Evolutionary conservation across 371 early-diverging fungal species (phyloP).

Genomic region (Mucor racemosus): DNA sequence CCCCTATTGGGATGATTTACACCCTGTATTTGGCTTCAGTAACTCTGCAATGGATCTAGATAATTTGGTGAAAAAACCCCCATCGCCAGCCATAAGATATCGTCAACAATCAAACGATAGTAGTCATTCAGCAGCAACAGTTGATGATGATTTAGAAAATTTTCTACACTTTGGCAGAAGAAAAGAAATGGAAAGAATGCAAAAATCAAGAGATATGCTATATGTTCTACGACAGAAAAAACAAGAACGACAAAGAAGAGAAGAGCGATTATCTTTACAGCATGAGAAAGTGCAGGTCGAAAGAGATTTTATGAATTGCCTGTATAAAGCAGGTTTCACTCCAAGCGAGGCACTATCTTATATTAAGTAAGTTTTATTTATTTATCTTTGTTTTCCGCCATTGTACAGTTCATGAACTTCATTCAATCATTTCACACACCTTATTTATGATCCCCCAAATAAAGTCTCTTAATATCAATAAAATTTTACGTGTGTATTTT

Average conservation of each 20-base stretch:
- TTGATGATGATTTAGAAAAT: background rate
- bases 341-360: background rate
- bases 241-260: background rate
- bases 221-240: background rate
- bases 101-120: background rate
- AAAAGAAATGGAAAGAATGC: conserved; percentile 12
- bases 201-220: conserved; percentile 1
- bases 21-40: conserved; percentile 31
- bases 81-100: background rate
- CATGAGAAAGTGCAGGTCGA: conserved; percentile 5
- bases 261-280: background rate
- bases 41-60: conserved; percentile 8
- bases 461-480: too few relatives aligned
- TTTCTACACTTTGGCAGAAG: background rate
- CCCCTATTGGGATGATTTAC: conserved; percentile 42
- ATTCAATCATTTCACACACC: too few relatives aligned
- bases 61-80: background rate
- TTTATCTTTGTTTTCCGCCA: too few relatives aligned
- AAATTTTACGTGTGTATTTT: too few relatives aligned
- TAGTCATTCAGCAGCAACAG: background rate
- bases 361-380: background rate
- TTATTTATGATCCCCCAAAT: too few relatives aligned
- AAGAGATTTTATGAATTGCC: background rate
- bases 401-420: too few relatives aligned
- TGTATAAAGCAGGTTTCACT: conserved; percentile 5